Base-by-base conservation (phyloP, 23 red algal species). In the Gracilaria gracilis region DNA sequence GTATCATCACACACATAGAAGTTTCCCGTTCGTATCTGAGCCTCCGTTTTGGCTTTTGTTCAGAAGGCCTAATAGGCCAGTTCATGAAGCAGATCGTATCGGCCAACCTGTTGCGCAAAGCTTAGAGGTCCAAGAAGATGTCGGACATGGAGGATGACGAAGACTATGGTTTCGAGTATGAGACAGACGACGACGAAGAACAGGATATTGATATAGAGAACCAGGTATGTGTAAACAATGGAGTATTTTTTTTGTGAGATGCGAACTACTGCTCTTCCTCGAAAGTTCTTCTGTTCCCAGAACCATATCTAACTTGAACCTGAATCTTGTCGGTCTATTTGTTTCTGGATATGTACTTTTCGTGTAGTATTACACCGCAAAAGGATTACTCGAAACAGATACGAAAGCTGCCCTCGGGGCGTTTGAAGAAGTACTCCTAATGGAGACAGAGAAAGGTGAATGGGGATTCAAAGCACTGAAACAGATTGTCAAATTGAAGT, bases 381-480 rank as follows among this genome's bases (percentile, higher is more conserved):
- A 99, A 75, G 86, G 94, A 15, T 74, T 95, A 89, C 65, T 94
- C 40, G 90, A 93, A 57, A 78, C 85, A 34, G 95, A 96, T 50
- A 83, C 55, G 20, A 55, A 58, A 35, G 94, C 82, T 23, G 95
- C 97, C 0, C 81, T 95, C 23, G 42, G 57, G 38, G 87, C 71
- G 16, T 95, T 96, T 84, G 94, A 96, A 79, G 83, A 86, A 50
- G 93, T 99, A 46, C 48, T 99, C 14, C 42, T 67, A 34, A 91
- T 99, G 93, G 97, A 99, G 85, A 67, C 55, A 6, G 91, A 92
- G 15, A 89, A 92, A 35, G 94, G 97, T 20, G 91, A 96, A 83
- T 99, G 97, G 97, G 97, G 97, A 49, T 95, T 99, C 89, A 95
- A 96, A 47, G 97, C 97, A 27, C 71, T 96, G 32, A 96, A 99